phyloP scores from a whole-genome alignment of 2,329 filamentous ascomycete genomes.

The Botryosphaeria agaves region DNA sequence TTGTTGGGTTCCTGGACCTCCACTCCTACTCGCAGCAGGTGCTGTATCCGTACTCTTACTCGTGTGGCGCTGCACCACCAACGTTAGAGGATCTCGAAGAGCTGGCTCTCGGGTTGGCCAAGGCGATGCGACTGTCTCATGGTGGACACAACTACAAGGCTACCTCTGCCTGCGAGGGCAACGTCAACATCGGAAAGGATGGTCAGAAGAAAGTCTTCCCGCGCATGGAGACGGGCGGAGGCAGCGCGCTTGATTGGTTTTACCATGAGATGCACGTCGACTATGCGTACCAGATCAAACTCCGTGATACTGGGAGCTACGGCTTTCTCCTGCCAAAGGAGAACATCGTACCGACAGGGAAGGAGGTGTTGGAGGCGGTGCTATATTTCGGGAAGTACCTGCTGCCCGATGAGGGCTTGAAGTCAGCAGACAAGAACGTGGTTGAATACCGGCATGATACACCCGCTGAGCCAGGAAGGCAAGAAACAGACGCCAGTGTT shows the following conservation, averaged over 20 bases:
- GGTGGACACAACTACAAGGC: conserved; percentile 56
- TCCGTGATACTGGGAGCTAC: conserved; percentile 85
- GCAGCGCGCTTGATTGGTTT: conserved; percentile 87
- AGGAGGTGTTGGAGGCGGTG: conserved; percentile 71
- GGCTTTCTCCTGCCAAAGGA: conserved; percentile 80
- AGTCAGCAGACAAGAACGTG: background rate
- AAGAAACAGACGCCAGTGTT: too few species aligned
- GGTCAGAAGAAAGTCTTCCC: conserved; percentile 21
- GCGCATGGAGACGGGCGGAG: conserved; percentile 58
- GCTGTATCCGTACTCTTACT: conserved; percentile 80
- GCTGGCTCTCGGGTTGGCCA: conserved; percentile 70
- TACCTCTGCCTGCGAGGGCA: conserved; percentile 73
- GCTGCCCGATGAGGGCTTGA: conserved; percentile 25
- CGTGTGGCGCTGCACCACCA: conserved; percentile 60
- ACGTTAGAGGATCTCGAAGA: conserved; percentile 87
- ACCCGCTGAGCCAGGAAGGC: too few species aligned
- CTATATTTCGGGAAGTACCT: conserved; percentile 73
- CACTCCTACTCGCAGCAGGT: conserved; percentile 95
- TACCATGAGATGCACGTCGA: conserved; percentile 70
- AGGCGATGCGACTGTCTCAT: conserved; percentile 67
- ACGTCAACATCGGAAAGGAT: conserved; percentile 29
- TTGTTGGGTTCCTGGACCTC: conserved; percentile 76
- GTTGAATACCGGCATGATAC: too few species aligned
- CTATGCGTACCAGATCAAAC: conserved; percentile 86
- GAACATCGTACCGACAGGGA: conserved; percentile 74